Evolutionary conservation across 176 grass and related monocot species (phyloP), one percentile per base, ranked within the genome.

Genomic region (Aegilops bicornis): DNA sequence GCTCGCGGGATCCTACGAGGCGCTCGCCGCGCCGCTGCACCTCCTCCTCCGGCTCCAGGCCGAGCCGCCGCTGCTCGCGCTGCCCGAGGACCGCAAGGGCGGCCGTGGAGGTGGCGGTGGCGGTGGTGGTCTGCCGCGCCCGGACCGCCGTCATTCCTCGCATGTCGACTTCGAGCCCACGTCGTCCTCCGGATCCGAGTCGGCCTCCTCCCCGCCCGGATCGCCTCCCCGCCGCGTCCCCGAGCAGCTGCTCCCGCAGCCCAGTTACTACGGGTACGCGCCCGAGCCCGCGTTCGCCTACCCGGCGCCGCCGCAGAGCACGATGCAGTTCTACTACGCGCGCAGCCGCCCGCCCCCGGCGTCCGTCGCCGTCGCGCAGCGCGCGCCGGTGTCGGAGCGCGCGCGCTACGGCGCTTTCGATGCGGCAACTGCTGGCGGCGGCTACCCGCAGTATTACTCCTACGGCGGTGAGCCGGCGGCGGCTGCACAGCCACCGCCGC

Each of bases 241-340:
- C 10, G 78, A 84, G 1, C 86, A 83, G 27, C 64, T 70, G 13
- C 71, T 22, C 2, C 73, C 61, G 13, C 39, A 64, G 16, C 52
- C 67, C 17, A 61, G 40, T 10, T 85, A 42, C 85, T 82, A 36
- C 85, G 22, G 62, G 2, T 81, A 85, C 86, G 62, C 31, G 64
- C 13, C 76, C 12, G 9, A 81, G 39, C 90, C 63, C 0, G n/a
- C 86, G 63, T 82, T 82, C 77, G 63, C 82, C 37, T 91, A 88
- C 77, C 77, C 61, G 30, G 20, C 81, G 47, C 19, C 73, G 23
- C 74, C 74, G 60, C 17, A 56, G 71, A 52, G 90, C 64, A 85
- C 90, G 24, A 42, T 88, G 82, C 90, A 91, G 71, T 91, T 95
- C 69, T 92, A 94, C 90, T 96, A 96, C 84, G 88, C 90, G 19